phyloP scores from a whole-genome alignment of 208 protist species.

The Trichomonas vaginalis region DNA sequence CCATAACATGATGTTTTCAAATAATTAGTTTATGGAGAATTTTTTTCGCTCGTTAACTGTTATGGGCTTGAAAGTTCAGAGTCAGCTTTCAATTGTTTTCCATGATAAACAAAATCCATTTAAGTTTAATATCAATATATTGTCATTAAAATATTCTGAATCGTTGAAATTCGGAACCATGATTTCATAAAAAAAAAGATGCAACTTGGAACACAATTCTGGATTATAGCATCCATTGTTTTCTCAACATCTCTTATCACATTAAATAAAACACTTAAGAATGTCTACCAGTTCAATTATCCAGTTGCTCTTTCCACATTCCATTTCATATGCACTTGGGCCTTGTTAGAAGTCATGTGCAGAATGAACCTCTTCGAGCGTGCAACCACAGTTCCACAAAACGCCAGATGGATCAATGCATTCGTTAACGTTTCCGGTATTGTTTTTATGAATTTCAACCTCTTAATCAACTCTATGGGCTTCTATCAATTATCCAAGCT shows the following conservation, averaged over 20 bases:
- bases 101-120: too few relatives aligned
- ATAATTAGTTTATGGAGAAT: too few relatives aligned
- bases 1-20: too few relatives aligned
- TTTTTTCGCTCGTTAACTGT: too few relatives aligned
- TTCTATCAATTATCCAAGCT: slow-evolving; percentile 21
- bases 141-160: too few relatives aligned
- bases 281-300: background rate
- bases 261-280: background rate
- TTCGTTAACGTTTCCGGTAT: background rate
- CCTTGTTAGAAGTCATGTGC: background rate
- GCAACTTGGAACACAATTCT: background rate
- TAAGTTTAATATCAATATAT: too few relatives aligned
- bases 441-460: slow-evolving; percentile 23
- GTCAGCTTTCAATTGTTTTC: too few relatives aligned
- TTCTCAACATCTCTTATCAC: background rate
- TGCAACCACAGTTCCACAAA: background rate
- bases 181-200: background rate
- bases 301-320: background rate
- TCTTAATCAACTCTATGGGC: background rate
- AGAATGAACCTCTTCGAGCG: background rate
- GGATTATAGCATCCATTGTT: background rate
- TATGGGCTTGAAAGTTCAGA: too few relatives aligned
- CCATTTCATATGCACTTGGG: background rate
- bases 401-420: background rate
- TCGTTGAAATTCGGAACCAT: background rate